Percentiles rank a stretch among this genome's conserved stretches.
Conservation (phyloP, 1,284 basidiomycete genomes). For the Heterobasidion annosum region DNA sequence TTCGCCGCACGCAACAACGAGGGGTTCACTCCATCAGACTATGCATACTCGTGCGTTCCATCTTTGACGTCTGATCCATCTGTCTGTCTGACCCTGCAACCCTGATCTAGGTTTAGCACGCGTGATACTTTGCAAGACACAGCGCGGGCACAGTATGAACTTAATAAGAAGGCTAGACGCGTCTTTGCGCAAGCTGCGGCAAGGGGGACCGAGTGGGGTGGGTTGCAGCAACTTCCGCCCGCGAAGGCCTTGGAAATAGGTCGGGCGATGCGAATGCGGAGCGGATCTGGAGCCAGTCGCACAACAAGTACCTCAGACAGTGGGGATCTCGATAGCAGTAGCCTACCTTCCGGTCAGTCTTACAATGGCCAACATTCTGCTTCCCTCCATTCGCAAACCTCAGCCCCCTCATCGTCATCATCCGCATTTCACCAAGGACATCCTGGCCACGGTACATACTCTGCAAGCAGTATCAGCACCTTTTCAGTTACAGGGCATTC, state of each 20-base stretch:
- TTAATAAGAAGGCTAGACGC: conserved; percentile 65
- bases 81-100: conserved; percentile 5
- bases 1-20: conserved; percentile 79
- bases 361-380: conserved; percentile 20
- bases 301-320: conserved; percentile 63
- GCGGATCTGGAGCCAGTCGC: conserved; percentile 72
- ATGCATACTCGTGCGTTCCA: conserved; percentile 75
- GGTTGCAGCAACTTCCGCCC: conserved; percentile 13
- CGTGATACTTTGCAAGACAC: conserved; percentile 71
- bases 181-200: conserved; percentile 62
- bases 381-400: conserved; percentile 7
- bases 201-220: conserved; percentile 50
- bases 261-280: conserved; percentile 49
- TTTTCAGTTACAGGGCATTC: conserved; percentile 35
- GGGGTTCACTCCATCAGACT: conserved; percentile 87
- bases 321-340: conserved; percentile 46
- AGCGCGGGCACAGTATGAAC: conserved; percentile 64
- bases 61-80: conserved; percentile 7
- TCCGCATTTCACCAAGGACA: conserved; percentile 12
- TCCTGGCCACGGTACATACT: conserved; percentile 17
- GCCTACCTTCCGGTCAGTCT: conserved; percentile 16
- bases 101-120: conserved; percentile 43
- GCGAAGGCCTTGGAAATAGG: conserved; percentile 12
- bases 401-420: background rate
- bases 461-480: conserved; percentile 33